Evolutionary conservation across 768 basidiomycete genomes (phyloP), one percentile per base, ranked within the genome.

Genomic region (Ramaria sp.): DNA sequence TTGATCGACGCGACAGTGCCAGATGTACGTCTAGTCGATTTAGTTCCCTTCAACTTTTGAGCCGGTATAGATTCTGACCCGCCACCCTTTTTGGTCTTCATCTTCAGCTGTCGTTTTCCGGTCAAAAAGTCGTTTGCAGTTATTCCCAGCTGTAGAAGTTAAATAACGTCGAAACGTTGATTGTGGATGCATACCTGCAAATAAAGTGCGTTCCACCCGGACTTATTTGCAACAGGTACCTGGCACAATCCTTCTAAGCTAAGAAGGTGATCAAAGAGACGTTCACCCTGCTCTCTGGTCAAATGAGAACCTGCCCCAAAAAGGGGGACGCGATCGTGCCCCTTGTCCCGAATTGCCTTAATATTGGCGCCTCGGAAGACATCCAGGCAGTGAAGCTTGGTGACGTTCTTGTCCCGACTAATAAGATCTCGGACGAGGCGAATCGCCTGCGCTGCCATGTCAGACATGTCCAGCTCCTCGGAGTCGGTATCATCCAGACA

Each of bases 331-430:
- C 67, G 57, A 55, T 79, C 72, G 57, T 78, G 71, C 0, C 75
- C 72, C 48, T 72, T 78, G 53, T 71, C 71, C 56, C 65, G 69
- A 58, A 78, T 70, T 16, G 70, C 71, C 48, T 65, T 61, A 24
- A 65, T 70, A 45, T 77, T 81, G 41, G 77, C 73, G 3, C 93
- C 93, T 18, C 78, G 73, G 68, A 86, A 82, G 18, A 84, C 75
- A 28, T 76, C 74, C 36, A 78, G 73, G 57, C 83, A 77, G 42
- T 82, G 78, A 22, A 68, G 63, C 48, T 79, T 67, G 3, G 91
- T 88, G 48, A 88, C 71, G 7, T 76, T 69, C 38, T 78, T 76
- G 24, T 67, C 70, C n/a, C 63, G 60, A 7, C 66, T 59, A 34
- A 67, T 59, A 60, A 86, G 66, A 25, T 65, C 61, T 55, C 77